phyloP scores from a whole-genome alignment of 148 eudicot genomes.

The Polygonum maritimum region DNA sequence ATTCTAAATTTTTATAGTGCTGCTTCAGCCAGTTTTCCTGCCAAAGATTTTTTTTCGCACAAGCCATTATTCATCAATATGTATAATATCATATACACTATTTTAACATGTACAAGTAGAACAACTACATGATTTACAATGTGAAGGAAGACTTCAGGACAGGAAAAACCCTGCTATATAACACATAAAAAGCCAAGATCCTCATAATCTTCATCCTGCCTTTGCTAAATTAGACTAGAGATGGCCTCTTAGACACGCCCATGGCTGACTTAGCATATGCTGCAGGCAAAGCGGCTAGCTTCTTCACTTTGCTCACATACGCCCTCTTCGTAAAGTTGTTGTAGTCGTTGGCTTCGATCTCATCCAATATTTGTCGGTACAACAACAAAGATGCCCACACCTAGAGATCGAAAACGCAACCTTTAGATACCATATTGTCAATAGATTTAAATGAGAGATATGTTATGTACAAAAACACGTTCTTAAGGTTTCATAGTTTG shows the following conservation, averaged over 20 bases:
- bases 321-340: conserved; percentile 90
- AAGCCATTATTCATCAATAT: background rate
- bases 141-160: no score
- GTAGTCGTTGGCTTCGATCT: conserved; percentile 93
- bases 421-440: no score
- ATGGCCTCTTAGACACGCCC: conserved; percentile 33
- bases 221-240: conserved; percentile 29
- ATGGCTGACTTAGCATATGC: conserved; percentile 70
- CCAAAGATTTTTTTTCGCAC: background rate
- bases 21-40: background rate
- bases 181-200: background rate
- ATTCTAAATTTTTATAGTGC: background rate
- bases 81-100: background rate
- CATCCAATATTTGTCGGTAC: conserved; percentile 82
- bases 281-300: conserved; percentile 63
- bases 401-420: conserved; percentile 25
- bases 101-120: background rate
- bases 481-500: no score
- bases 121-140: background rate
- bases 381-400: conserved; percentile 91
- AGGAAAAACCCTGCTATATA: background rate
- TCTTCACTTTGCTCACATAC: conserved; percentile 82
- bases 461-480: no score
- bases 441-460: no score
- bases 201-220: conserved; percentile 15